A percentile compares a stretch with the other conserved stretches of the same genome.
phyloP scores from a whole-genome alignment of 208 protist species.

The Phytomonas francai region DNA sequence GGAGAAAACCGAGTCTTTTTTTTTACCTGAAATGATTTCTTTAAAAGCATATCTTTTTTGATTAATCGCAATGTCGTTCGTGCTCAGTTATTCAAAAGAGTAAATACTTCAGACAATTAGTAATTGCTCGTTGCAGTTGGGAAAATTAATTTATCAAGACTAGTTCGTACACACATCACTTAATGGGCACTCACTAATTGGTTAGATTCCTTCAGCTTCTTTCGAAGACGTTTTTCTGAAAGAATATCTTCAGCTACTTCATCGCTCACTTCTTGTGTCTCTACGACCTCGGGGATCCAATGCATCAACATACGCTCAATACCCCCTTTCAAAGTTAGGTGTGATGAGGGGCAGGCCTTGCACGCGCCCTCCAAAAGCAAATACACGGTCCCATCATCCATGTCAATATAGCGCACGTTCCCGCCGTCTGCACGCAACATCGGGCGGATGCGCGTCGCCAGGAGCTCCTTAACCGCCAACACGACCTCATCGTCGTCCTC shows the following conservation, averaged over 20 bases:
- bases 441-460: slow-evolving; percentile 83
- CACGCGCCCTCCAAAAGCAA: slow-evolving; percentile 87
- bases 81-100: no score
- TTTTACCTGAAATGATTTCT: no score
- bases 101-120: no score
- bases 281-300: slow-evolving; percentile 90
- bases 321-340: slow-evolving; percentile 85
- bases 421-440: slow-evolving; percentile 88
- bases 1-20: no score
- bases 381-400: slow-evolving; percentile 87
- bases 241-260: slow-evolving; percentile 73
- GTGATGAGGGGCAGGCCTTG: slow-evolving; percentile 82
- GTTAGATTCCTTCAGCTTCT: slow-evolving; percentile 33
- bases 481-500: slow-evolving; percentile 88
- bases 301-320: slow-evolving; percentile 94
- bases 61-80: no score
- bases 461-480: slow-evolving; percentile 88
- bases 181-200: slow-evolving; percentile 24
- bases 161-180: background rate
- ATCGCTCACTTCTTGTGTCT: slow-evolving; percentile 76
- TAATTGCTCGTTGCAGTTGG: background rate
- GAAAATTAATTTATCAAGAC: background rate
- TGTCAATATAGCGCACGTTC: slow-evolving; percentile 88
- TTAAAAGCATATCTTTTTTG: no score
- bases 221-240: slow-evolving; percentile 60